These are phyloP conservation scores for Rhizomucor pusillus DNA, from an alignment of 371 early-diverging fungal species.

Conservation along the genomic window DNA sequence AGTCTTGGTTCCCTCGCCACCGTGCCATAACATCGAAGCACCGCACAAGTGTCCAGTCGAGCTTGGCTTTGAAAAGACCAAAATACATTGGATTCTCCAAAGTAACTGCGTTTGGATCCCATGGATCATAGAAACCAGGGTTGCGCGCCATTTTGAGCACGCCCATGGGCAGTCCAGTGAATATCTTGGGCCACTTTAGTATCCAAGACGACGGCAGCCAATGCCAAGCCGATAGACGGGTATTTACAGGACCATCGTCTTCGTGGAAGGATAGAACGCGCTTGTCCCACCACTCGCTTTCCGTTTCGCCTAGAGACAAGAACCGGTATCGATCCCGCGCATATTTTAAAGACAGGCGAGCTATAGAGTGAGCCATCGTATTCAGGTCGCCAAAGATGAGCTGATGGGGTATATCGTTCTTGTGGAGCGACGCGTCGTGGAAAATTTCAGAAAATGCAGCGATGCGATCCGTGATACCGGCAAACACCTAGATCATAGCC, in stretches of 20 bases:
- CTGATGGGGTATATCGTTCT: slow-evolving; percentile 55
- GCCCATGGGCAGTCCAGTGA: slow-evolving; percentile 45
- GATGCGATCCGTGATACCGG: slow-evolving; percentile 68
- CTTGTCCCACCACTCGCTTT: slow-evolving; percentile 72
- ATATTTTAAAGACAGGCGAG: slow-evolving; percentile 65
- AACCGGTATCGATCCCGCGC: slow-evolving; percentile 67
- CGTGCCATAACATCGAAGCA: slow-evolving; percentile 51
- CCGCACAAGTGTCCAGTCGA: slow-evolving; percentile 75
- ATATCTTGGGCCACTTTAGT: neutral
- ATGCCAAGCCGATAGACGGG: slow-evolving; percentile 41
- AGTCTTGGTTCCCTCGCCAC: slow-evolving; percentile 65
- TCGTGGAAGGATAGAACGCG: slow-evolving; percentile 50
- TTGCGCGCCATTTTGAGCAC: slow-evolving; percentile 58
- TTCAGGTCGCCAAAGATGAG: slow-evolving; percentile 79
- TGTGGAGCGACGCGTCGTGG: slow-evolving; percentile 48
- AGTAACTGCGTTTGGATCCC: slow-evolving; percentile 60
- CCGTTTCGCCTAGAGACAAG: slow-evolving; percentile 62
- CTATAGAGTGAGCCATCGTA: slow-evolving; percentile 81
- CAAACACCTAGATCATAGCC: slow-evolving; percentile 65
- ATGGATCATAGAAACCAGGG: slow-evolving; percentile 79
- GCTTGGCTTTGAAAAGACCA: slow-evolving; percentile 69
- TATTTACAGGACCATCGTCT: slow-evolving; percentile 40
- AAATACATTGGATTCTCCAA: slow-evolving; percentile 60
- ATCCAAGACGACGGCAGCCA: slow-evolving; percentile 6
- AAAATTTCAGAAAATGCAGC: slow-evolving; percentile 69